Evolutionary conservation across 495 filamentous ascomycete genomes (phyloP).

Genomic region (Daldinia concentrica): DNA sequence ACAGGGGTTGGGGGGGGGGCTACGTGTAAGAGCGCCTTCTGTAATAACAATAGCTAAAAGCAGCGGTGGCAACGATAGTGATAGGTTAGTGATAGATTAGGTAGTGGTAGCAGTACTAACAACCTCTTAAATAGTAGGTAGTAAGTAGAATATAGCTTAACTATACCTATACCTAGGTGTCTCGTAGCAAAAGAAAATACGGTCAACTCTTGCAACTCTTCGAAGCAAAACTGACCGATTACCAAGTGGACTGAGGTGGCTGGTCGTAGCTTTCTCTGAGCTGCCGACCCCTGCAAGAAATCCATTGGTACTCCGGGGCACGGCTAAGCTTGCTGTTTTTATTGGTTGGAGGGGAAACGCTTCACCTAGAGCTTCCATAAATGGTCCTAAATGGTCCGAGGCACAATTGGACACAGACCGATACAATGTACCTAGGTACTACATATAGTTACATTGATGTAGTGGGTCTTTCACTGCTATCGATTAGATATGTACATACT

Average conservation of each 20-base stretch:
- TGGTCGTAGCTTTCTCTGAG: constrained; percentile 30
- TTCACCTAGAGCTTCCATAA: constrained; percentile 9
- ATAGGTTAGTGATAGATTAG: background rate
- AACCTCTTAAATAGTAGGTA: background rate
- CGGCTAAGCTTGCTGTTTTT: constrained; percentile 2
- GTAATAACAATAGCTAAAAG: background rate
- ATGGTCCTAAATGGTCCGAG: background rate
- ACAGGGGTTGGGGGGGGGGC: constrained; percentile 18
- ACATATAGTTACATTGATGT: too few relatives aligned
- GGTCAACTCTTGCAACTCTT: background rate
- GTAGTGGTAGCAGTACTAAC: background rate
- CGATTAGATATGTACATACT: constrained; percentile 17
- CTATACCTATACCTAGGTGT: too few relatives aligned
- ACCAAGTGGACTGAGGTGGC: constrained; percentile 34
- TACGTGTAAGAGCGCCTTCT: constrained; percentile 36
- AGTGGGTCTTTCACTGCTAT: background rate
- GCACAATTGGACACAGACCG: background rate
- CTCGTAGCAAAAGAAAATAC: too few relatives aligned
- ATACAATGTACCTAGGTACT: too few relatives aligned
- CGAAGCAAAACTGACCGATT: constrained; percentile 27
- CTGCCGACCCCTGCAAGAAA: constrained; percentile 26
- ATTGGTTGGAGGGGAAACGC: constrained; percentile 44
- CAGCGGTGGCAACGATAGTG: background rate
- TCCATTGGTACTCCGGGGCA: background rate
- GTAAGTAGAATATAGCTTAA: background rate